These are phyloP conservation scores for Linum usitatissimum DNA, from an alignment of 345 rosid species.

Conservation along the genomic window DNA sequence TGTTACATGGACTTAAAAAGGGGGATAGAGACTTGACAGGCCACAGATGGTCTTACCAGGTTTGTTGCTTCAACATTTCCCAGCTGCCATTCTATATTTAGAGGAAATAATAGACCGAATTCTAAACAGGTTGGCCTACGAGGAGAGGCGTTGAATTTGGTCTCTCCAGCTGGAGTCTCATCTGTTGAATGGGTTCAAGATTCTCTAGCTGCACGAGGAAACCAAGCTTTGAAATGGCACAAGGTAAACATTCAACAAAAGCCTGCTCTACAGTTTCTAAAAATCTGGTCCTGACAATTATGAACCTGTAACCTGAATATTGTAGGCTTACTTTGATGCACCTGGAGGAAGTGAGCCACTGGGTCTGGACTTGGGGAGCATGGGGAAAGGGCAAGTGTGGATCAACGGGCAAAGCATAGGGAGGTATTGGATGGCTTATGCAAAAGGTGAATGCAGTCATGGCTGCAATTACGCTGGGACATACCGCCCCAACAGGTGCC, in stretches of 20 bases:
- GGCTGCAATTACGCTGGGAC: conserved; percentile 16
- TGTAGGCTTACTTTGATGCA: conserved; percentile 18
- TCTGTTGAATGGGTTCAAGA: conserved; percentile 4
- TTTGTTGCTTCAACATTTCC: not conserved
- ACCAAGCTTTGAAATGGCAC: conserved; percentile 19
- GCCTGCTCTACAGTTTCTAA: too few relatives aligned
- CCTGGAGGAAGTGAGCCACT: conserved; percentile 19
- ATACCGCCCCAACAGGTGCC: conserved; percentile 14
- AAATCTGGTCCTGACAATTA: too few relatives aligned
- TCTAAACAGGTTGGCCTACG: conserved; percentile 15
- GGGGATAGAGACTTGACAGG: conserved; percentile 18
- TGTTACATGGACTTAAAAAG: conserved; percentile 15
- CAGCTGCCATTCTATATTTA: not conserved
- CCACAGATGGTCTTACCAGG: conserved; percentile 22
- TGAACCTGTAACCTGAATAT: not conserved
- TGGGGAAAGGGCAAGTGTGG: conserved; percentile 23
- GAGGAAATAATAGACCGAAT: too few relatives aligned
- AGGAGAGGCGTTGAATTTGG: conserved; percentile 16
- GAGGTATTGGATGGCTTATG: conserved; percentile 17
- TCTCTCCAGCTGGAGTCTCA: conserved; percentile 3
- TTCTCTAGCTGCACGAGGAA: not conserved
- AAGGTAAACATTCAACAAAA: conserved; percentile 7
- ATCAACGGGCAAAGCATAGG: conserved; percentile 19
- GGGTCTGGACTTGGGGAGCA: conserved; percentile 18
- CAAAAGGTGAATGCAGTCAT: conserved; percentile 16